Conservation (phyloP, 73 alveolate genomes). For the Paramecium tetraurelia region DNA sequence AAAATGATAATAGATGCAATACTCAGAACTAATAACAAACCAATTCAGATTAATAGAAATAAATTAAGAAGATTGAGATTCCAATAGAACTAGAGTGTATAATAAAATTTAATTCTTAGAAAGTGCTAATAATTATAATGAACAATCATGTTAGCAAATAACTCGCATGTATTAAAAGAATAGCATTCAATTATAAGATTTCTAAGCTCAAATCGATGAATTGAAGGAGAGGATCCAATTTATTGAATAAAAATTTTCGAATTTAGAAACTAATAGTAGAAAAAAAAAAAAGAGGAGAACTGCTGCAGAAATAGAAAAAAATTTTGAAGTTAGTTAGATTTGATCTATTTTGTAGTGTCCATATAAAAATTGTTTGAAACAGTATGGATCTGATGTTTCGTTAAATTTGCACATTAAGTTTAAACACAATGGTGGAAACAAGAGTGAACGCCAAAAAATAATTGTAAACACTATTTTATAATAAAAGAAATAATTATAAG, state of each 20-base stretch:
- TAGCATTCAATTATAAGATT: background rate
- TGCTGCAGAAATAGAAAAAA: constrained; percentile 76
- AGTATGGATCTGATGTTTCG: constrained; percentile 80
- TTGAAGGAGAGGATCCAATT: background rate
- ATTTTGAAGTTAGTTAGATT: constrained; percentile 40
- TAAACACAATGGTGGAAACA: constrained; percentile 81
- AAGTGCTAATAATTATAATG: background rate
- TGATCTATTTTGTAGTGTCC: constrained; percentile 70
- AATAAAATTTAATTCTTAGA: background rate
- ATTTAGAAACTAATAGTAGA: constrained; percentile 54
- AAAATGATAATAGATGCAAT: background rate
- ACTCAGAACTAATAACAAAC: background rate
- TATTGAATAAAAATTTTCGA: constrained; percentile 5
- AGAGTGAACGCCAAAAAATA: constrained; percentile 74
- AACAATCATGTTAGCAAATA: background rate
- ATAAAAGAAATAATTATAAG: background rate
- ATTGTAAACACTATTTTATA: constrained; percentile 49
- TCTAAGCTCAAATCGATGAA: background rate
- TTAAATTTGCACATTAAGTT: constrained; percentile 78
- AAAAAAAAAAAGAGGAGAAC: constrained; percentile 79
- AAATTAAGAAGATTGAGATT: background rate
- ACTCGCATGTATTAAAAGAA: background rate
- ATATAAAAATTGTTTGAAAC: constrained; percentile 72
- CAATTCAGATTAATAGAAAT: background rate
- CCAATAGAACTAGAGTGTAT: background rate